phyloP scores from a whole-genome alignment of 192 early-diverging fungal species.

The Lunasporangiospora selenospora region DNA sequence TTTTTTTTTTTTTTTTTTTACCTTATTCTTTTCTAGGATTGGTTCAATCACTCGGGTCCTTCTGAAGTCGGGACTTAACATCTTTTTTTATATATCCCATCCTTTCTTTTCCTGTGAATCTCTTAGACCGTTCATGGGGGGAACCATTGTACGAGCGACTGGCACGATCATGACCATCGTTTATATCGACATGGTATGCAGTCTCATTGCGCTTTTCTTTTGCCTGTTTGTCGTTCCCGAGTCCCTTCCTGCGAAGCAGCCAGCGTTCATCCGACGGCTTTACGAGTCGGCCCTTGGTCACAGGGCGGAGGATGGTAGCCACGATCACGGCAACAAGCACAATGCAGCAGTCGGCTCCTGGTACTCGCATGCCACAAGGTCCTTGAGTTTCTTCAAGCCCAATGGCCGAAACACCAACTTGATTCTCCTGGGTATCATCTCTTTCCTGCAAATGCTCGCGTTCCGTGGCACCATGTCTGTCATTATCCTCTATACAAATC shows the following conservation, averaged over 20 bases:
- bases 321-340: no score
- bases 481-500: constrained; percentile 52
- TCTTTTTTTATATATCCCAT: background rate
- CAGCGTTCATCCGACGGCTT: background rate
- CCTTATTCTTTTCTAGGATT: background rate
- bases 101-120: background rate
- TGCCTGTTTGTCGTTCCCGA: constrained; percentile 25
- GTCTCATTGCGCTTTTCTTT: constrained; percentile 8
- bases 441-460: constrained; percentile 30
- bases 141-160: constrained; percentile 1
- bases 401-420: constrained; percentile 47
- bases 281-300: background rate
- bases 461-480: constrained; percentile 23
- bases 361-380: constrained; percentile 20
- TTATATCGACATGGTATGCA: constrained; percentile 15
- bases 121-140: constrained; percentile 19
- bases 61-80: no score
- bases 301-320: background rate
- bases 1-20: constrained; percentile 1
- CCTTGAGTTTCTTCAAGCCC: constrained; percentile 33
- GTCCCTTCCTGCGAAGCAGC: constrained; percentile 25
- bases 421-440: constrained; percentile 22
- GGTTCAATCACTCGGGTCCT: no score
- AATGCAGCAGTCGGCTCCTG: background rate
- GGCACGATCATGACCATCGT: constrained; percentile 32